Evolutionary conservation across 1,284 basidiomycete species (phyloP), one percentile per base, ranked within the genome.

Genomic region (Afroboletus lepidellus): DNA sequence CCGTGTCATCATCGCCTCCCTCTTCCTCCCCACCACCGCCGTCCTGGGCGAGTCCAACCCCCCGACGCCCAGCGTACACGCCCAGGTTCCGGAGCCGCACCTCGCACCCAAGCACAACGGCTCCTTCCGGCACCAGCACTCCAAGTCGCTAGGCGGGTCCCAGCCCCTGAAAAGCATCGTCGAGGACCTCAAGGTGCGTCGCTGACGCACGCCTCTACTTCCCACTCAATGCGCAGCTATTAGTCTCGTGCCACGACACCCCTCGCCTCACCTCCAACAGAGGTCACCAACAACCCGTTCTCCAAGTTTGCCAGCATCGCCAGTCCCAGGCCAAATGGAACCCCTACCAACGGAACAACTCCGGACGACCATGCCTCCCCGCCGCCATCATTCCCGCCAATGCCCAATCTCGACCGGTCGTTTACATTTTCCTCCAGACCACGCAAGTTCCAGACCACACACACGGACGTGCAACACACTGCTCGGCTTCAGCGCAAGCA

Each of bases 11-110:
- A 84, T 91, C 66, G 88, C 88, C 13, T 85, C 86, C 20, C 81
- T 91, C 50, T 90, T 90, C 63, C 80, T 91, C 42, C 89, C 88
- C 32, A 80, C 78, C 53, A 88, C 87, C 32, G 79, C 80, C 42
- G 77, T 82, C 43, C 72, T 83, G 36, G 81, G 79, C 63, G 78
- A 85, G 50, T 81, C 80, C 2, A 66, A 65, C 12, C 78, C 77
- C 0, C 64, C 77, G 1, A 81, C 80, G 0, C 78, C 79, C 21
- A 72, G 71, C 23, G 59, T 63, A 37, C 58, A 50, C 18, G 50
- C 47, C 3, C 59, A 51, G 13, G 50, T 57, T 2, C 50, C 54
- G 0, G 41, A 41, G 0, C 43, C 36, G 3, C 55, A 55, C 20
- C 36, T 51, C 29, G 1, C 23, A 27, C 27, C 24, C 20, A 43